Base-by-base conservation (phyloP, 2,329 filamentous ascomycete genomes). In the Xylariaceae sp. region DNA sequence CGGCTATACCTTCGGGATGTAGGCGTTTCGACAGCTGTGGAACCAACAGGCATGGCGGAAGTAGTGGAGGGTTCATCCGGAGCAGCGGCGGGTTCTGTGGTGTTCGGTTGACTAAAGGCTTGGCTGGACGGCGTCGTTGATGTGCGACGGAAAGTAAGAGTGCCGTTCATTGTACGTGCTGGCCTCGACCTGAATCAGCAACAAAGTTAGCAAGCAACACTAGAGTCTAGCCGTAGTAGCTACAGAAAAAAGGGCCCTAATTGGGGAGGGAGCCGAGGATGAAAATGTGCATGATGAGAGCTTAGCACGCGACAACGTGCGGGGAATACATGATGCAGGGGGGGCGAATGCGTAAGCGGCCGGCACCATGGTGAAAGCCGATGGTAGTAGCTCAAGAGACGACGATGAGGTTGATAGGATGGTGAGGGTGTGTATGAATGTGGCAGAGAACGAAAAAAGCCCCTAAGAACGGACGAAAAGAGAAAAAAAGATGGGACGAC, bases 1-100 rank as follows among this genome's bases (percentile, higher is more conserved):
- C 87, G 90, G 64, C 85, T 85, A 74, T 95, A 96, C 67, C 88
- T 86, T 61, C 79, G 77, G 53, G 84, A 80, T 48, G 73, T 70
- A 11, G 71, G 69, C 56, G 77, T 75, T 48, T 84, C 74, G 66
- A 76, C 73, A 68, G 75, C 66, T 71, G 76, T 72, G 74, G 81
- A 62, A 78, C 78, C 71, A 75, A 81, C 71, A 78, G 77, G 72
- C 87, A 86, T 68, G 81, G 84, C 69, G 82, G 85, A 60, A n/a
- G 69, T 61, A 53, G 87, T 81, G 18, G 69, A 70, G 86, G 88
- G 67, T 72, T 70, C 69, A 53, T 65, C 65, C 48, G 69, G 66
- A 18, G 55, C 45, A 35, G 69, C 66, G 4, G 69, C 67, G 6
- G 69, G 61, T 58, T 69, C 68, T 54, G 62, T 60, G 39, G 60